These are phyloP conservation scores for Debaryomyces fabryi DNA, from an alignment of 1,139 yeast species.

Conservation along the genomic window DNA sequence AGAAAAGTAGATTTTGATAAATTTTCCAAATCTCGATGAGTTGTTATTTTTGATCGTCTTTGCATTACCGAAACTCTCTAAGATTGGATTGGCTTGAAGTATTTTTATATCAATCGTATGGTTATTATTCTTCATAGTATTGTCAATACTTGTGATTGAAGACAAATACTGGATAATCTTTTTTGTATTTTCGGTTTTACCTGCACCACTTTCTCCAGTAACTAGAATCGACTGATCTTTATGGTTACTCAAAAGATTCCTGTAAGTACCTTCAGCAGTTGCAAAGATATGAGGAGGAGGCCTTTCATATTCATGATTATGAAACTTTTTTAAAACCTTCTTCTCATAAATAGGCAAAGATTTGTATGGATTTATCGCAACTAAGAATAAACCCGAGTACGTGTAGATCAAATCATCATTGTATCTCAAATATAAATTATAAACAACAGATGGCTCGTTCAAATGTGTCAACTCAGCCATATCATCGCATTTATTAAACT, in stretches of 20 bases:
- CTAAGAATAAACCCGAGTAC: constrained; percentile 83
- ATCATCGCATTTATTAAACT: constrained; percentile 88
- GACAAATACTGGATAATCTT: constrained; percentile 92
- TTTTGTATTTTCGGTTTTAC: constrained; percentile 97
- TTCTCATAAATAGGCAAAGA: constrained; percentile 72
- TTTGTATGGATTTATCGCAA: constrained; percentile 93
- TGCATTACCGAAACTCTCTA: constrained; percentile 97
- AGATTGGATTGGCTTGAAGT: constrained; percentile 89
- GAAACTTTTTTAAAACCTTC: constrained; percentile 58
- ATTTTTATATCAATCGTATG: constrained; percentile 74
- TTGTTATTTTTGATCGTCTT: constrained; percentile 93
- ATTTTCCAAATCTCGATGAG: constrained; percentile 96
- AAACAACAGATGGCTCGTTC: constrained; percentile 91
- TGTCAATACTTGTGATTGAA: constrained; percentile 52
- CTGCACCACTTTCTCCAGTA: constrained; percentile 99
- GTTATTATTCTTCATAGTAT: constrained; percentile 21
- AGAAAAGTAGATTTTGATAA: constrained; percentile 82
- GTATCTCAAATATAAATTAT: constrained; percentile 79
- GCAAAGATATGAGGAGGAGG: constrained; percentile 90
- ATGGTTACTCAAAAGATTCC: constrained; percentile 67
- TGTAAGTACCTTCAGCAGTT: constrained; percentile 84
- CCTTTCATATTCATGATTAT: constrained; percentile 46
- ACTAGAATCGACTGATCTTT: constrained; percentile 90
- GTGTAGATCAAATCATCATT: constrained; percentile 76
- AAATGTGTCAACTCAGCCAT: constrained; percentile 95